These are phyloP conservation scores for Aspergillus affinis DNA, from an alignment of 495 filamentous ascomycete species.

Conservation along the genomic window DNA sequence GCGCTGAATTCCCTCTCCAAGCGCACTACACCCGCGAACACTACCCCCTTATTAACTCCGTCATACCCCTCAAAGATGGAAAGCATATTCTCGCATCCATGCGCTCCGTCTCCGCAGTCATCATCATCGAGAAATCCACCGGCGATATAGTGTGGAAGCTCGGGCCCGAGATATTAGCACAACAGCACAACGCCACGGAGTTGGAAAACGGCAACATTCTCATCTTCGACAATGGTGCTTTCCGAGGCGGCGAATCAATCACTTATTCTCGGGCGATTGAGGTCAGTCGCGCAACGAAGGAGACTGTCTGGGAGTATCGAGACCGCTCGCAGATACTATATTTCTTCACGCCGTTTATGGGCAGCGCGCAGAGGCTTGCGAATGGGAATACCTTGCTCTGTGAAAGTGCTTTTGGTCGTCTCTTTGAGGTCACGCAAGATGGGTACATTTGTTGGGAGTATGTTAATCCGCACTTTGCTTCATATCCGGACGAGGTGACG, in stretches of 20 bases:
- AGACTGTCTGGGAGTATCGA: conserved; percentile 46
- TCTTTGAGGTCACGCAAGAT: conserved; percentile 36
- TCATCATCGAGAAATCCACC: conserved; percentile 39
- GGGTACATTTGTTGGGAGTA: conserved; percentile 37
- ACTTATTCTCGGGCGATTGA: conserved; percentile 44
- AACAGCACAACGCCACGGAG: conserved; percentile 47
- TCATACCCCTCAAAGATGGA: conserved; percentile 34
- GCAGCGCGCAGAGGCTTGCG: conserved; percentile 39
- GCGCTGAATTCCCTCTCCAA: conserved; percentile 34
- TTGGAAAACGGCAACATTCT: conserved; percentile 40
- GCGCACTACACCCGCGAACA: conserved; percentile 46
- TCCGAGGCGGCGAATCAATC: conserved; percentile 36
- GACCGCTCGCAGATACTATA: conserved; percentile 40
- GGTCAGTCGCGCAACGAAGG: conserved; percentile 29
- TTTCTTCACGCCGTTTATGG: conserved; percentile 53
- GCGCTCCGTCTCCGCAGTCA: conserved; percentile 40
- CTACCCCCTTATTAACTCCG: conserved; percentile 46
- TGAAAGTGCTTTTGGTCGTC: conserved; percentile 36
- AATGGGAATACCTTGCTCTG: conserved; percentile 45
- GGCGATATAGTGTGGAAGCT: conserved; percentile 44
- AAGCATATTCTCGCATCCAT: conserved; percentile 46
- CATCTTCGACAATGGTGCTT: conserved; percentile 50
- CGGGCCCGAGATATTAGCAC: conserved; percentile 36
- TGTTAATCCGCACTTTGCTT: conserved; percentile 32
- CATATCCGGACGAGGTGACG: conserved; percentile 30